Conservation (phyloP, 495 filamentous ascomycete genomes). For the Cetradonia linearis region DNA sequence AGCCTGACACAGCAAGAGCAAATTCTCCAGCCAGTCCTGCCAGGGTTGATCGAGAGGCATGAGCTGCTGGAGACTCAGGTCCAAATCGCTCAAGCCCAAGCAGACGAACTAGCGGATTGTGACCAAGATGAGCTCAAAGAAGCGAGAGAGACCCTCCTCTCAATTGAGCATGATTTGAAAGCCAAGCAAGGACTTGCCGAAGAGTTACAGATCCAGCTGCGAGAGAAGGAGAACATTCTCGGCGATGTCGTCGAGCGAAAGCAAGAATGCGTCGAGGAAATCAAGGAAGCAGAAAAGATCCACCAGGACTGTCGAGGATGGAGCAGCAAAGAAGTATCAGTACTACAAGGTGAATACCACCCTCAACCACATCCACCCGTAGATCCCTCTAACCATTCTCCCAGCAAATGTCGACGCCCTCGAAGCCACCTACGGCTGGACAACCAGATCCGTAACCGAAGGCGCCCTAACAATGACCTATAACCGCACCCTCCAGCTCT, state of each 20-base stretch:
- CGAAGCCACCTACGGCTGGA: constrained; percentile 68
- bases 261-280: constrained; percentile 57
- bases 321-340: constrained; percentile 66
- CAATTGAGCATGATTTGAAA: constrained; percentile 55
- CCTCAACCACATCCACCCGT: background rate
- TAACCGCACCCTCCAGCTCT: constrained; percentile 61
- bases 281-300: constrained; percentile 71
- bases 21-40: constrained; percentile 54
- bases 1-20: constrained; percentile 56
- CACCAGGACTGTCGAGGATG: constrained; percentile 83
- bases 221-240: constrained; percentile 52
- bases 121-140: constrained; percentile 66
- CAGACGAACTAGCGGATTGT: constrained; percentile 65
- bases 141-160: constrained; percentile 52
- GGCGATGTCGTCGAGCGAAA: constrained; percentile 52
- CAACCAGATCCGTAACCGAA: constrained; percentile 50
- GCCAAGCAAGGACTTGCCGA: constrained; percentile 55
- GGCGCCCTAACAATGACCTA: constrained; percentile 69
- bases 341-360: constrained; percentile 52
- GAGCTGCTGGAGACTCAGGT: constrained; percentile 52
- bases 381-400: constrained; percentile 8
- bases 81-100: constrained; percentile 53
- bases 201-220: constrained; percentile 51
- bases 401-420: constrained; percentile 57
- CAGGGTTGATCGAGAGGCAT: constrained; percentile 47